Conservation (phyloP, 1,139 yeast species). For the Yamadazyma diddensiae region DNA sequence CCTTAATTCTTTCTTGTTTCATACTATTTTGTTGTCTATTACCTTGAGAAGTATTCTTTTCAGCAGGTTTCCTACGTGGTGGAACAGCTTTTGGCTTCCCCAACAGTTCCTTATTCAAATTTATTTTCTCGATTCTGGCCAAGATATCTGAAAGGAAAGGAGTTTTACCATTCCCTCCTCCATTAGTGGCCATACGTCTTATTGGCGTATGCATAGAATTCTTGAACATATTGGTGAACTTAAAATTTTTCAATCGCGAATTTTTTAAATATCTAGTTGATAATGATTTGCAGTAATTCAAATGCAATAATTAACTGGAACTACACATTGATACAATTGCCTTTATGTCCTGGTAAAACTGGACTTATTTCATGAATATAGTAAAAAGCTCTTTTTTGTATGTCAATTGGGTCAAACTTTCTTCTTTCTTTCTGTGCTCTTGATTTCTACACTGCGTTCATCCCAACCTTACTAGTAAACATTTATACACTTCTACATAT, state of each 20-base stretch:
- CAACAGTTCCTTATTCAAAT: constrained; percentile 9
- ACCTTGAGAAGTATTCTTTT: no score
- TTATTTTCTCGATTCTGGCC: constrained; percentile 15
- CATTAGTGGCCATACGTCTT: constrained; percentile 9
- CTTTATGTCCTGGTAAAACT: no score
- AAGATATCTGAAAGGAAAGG: constrained; percentile 16
- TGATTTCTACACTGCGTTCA: no score
- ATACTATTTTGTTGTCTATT: neutral
- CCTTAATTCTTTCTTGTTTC: constrained; percentile 11
- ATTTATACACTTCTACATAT: no score
- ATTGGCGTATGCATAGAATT: constrained; percentile 5
- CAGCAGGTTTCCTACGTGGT: no score
- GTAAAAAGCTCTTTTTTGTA: no score
- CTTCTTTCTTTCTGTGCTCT: no score
- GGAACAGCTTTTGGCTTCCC: constrained; percentile 1
- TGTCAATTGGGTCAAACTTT: no score
- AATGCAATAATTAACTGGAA: no score
- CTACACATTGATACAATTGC: no score
- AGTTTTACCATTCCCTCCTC: constrained; percentile 3
- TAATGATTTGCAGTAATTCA: neutral
- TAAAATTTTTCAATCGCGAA: constrained; percentile 1
- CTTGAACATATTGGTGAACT: constrained; percentile 2
- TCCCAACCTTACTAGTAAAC: no score
- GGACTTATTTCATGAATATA: no score
- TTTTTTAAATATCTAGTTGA: neutral